Evolutionary conservation across 2,329 filamentous ascomycete species (phyloP), one percentile per base, ranked within the genome.

Genomic region (Penicillium sp.): DNA sequence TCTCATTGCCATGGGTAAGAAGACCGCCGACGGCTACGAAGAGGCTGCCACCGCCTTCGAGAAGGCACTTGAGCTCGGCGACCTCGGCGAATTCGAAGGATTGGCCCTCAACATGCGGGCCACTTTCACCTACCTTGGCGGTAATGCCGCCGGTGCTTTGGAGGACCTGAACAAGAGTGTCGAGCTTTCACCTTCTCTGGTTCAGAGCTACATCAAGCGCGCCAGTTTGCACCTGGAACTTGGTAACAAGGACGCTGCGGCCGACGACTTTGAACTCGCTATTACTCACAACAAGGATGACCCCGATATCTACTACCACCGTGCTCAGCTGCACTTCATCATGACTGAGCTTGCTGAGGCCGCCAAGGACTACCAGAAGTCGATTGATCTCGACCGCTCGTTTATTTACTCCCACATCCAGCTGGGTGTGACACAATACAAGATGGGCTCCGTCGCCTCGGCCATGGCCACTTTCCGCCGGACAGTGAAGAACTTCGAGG

Each of bases 361-460:
- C 4, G 92, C 94, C 56, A 96, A 95, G 79, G 94, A 99, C 78
- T 99, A 99, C 79, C 94, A 99, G 75, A 97, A 96, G 79, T 97
- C 94, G 2, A 99, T 99, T 68, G 94, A 99, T 67, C 84, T 99
- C 29, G 94, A 99, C 79, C 84, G 86, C 65, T 87, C 90, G 64
- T 99, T 99, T 76, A 99, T 99, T 79, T 99, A 96, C 83, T 97
- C 93, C 7, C 94, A 99, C 78, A 99, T 99, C 69, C 94, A 99
- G 77, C 89, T 99, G 40, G 94, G 94, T 74, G 94, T 99, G 48
- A 99, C 94, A 46, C 94, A 99, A 77, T 99, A 99, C 82, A 99
- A 99, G 86, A 95, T 97, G 89, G 94, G 94, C 64, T 96, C 91
- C 29, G 89, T 99, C 55, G 94, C 94, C 7, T 97, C 92, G 8